Evolutionary conservation across 768 basidiomycete species (phyloP).

Genomic region (Lentinula boryana): DNA sequence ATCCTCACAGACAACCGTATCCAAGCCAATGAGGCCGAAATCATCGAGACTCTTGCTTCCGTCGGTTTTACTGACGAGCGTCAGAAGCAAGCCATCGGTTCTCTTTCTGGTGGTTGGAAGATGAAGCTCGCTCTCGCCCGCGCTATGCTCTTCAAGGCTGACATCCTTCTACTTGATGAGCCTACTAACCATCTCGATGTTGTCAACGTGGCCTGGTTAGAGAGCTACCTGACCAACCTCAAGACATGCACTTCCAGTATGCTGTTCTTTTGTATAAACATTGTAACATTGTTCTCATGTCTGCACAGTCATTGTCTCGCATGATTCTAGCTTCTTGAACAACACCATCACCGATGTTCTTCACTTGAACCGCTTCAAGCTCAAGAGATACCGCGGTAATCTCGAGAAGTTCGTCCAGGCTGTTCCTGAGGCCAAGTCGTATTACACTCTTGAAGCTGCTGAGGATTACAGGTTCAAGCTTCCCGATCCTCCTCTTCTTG

Average conservation of each 20-base stretch:
- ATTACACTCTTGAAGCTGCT: slow-evolving; percentile 92
- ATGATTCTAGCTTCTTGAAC: slow-evolving; percentile 97
- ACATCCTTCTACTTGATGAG: slow-evolving; percentile 94
- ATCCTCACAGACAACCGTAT: slow-evolving; percentile 84
- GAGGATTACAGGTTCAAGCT: slow-evolving; percentile 99
- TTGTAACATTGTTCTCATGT: slow-evolving; percentile 10
- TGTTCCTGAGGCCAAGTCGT: slow-evolving; percentile 96
- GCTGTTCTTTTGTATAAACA: neutral
- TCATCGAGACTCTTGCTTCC: slow-evolving; percentile 75
- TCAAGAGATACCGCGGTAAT: slow-evolving; percentile 92
- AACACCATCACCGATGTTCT: slow-evolving; percentile 97
- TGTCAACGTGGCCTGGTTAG: slow-evolving; percentile 96
- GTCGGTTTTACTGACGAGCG: slow-evolving; percentile 91
- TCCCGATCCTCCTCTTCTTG: slow-evolving; percentile 92
- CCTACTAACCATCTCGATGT: slow-evolving; percentile 97
- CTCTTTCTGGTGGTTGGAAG: slow-evolving; percentile 98
- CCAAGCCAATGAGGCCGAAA: slow-evolving; percentile 59
- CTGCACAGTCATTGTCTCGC: slow-evolving; percentile 84
- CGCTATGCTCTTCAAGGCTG: slow-evolving; percentile 97
- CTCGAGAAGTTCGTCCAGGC: slow-evolving; percentile 90
- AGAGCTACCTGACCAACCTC: slow-evolving; percentile 84
- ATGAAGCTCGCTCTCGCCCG: slow-evolving; percentile 98
- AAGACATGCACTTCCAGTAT: slow-evolving; percentile 88
- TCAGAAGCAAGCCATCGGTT: slow-evolving; percentile 80
- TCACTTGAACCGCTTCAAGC: slow-evolving; percentile 97